These are phyloP conservation scores for Arthrobotrys entomopaga DNA, from an alignment of 2,329 filamentous ascomycete genomes.

Conservation along the genomic window DNA sequence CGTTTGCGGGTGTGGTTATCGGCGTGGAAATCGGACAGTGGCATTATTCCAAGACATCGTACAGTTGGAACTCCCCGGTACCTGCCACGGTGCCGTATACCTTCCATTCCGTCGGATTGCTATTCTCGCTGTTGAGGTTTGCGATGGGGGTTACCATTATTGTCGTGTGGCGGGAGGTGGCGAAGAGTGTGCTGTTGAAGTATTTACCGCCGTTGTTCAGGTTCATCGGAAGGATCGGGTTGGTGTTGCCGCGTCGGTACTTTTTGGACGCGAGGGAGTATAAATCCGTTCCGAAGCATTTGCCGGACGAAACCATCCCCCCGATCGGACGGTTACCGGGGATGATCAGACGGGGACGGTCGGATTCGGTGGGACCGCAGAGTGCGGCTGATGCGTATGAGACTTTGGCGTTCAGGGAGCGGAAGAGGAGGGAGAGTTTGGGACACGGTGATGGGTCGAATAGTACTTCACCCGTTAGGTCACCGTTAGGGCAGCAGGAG, in stretches of 20 bases:
- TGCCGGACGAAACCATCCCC: slow-evolving; percentile 85
- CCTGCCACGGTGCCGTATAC: slow-evolving; percentile 73
- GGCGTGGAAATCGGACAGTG: slow-evolving; percentile 84
- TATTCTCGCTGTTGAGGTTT: slow-evolving; percentile 70
- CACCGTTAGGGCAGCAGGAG: slow-evolving; percentile 59
- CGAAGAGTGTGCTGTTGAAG: slow-evolving; percentile 83
- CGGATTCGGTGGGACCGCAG: slow-evolving; percentile 90
- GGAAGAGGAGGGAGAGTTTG: slow-evolving; percentile 71
- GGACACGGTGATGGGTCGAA: slow-evolving; percentile 61
- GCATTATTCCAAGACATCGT: slow-evolving; percentile 75
- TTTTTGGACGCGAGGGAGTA: slow-evolving; percentile 88
- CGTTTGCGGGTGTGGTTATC: slow-evolving; percentile 89
- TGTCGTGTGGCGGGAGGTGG: slow-evolving; percentile 87
- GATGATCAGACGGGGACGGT: slow-evolving; percentile 82
- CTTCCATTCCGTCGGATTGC: slow-evolving; percentile 73
- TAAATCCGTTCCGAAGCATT: slow-evolving; percentile 77
- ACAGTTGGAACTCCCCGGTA: slow-evolving; percentile 67
- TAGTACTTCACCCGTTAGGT: slow-evolving; percentile 57
- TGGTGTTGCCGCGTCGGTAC: slow-evolving; percentile 85
- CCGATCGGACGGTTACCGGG: slow-evolving; percentile 82
- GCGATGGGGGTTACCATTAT: slow-evolving; percentile 79
- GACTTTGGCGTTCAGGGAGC: slow-evolving; percentile 87
- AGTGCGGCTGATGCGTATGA: slow-evolving; percentile 97
- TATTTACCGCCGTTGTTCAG: slow-evolving; percentile 87
- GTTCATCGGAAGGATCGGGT: slow-evolving; percentile 79